Base-by-base conservation (phyloP, 345 rosid genomes). In the Dipteronia sinensis region DNA sequence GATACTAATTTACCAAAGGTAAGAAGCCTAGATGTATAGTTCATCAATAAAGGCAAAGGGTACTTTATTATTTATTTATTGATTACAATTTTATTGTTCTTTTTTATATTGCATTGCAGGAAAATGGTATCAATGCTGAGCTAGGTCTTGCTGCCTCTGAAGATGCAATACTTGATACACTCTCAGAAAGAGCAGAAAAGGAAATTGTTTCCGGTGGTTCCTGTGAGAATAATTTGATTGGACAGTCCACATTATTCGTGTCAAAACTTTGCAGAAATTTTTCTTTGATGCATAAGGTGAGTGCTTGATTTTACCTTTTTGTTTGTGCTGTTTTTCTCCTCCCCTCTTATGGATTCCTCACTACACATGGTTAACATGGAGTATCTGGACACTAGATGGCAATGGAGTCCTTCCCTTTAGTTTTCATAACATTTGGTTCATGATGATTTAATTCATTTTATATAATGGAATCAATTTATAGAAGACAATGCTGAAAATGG, bases 141-240 rank as follows among this genome's bases (percentile, higher is more conserved):
- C 85, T 96, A 47, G 99, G 99, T 71, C 89, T 95, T 74, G 91
- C 95, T 77, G 98, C 97, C 82, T 94, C 99, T 17, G 95, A 92
- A 83, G 99, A 94, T 82, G 97, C 94, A 58, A 66, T 86, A 64
- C 90, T 96, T 76, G 99, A 96, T 86, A 76, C 90, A 25, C 91
- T 94, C 11, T 89, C 92, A 46, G 99, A 96, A 76, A 91, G 87
- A 87, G 90, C 99, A 67, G 98, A 94, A 85, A 90, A 86, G 80
- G 99, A 96, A 85, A 91, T 96, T 73, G 85, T 96, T 86, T 89
- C 93, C 78, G 88, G 93, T 71, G 84, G 88, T 66, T 90, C 86
- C 34, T 65, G 49, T 22, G 86, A 83, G 79, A 94, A 90, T 84
- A 87, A 88, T 88, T 82, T 96, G 83, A 85, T 96, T 77, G 99